Percentiles rank a stretch among this genome's conserved stretches.
Evolutionary conservation across 169 alveolate species (phyloP).

Genomic region (Besnoitia besnoiti): DNA sequence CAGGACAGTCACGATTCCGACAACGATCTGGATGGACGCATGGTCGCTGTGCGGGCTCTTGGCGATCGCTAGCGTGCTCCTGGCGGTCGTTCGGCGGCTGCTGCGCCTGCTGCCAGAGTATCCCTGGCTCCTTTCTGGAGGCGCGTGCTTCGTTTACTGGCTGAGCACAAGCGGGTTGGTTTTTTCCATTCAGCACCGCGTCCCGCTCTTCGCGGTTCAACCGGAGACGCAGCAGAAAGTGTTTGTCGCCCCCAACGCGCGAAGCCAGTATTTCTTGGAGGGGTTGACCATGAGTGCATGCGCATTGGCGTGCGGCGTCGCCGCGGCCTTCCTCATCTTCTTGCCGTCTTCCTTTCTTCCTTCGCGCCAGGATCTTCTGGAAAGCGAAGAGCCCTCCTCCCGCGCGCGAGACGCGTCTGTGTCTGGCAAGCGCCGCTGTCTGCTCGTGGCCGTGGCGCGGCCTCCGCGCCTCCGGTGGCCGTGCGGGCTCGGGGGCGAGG

Average conservation of each 20-base stretch:
- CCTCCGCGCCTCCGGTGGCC: background rate
- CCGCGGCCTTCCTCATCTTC: background rate
- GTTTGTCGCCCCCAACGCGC: background rate
- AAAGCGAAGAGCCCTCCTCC: too few species aligned
- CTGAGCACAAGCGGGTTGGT: conserved; percentile 36
- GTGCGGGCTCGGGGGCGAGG: too few species aligned
- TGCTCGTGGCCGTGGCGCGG: background rate
- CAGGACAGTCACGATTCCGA: conserved; percentile 1
- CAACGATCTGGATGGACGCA: background rate
- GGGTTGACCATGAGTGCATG: conserved; percentile 22
- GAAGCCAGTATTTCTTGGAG: conserved; percentile 24
- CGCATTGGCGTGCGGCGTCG: background rate
- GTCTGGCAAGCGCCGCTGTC: background rate
- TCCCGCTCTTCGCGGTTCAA: conserved; percentile 17
- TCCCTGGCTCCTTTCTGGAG: conserved; percentile 32
- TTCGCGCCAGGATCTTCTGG: background rate
- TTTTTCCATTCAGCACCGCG: conserved; percentile 14
- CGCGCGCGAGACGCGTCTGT: too few species aligned
- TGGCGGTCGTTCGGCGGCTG: background rate
- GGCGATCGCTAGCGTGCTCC: background rate
- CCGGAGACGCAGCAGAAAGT: conserved; percentile 4
- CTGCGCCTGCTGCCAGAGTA: background rate
- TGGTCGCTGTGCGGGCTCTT: background rate
- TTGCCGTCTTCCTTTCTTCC: conserved; percentile 21
- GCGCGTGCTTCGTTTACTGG: conserved; percentile 38